Base-by-base conservation (phyloP, 306 rosid species). In the Ceratonia siliqua region DNA sequence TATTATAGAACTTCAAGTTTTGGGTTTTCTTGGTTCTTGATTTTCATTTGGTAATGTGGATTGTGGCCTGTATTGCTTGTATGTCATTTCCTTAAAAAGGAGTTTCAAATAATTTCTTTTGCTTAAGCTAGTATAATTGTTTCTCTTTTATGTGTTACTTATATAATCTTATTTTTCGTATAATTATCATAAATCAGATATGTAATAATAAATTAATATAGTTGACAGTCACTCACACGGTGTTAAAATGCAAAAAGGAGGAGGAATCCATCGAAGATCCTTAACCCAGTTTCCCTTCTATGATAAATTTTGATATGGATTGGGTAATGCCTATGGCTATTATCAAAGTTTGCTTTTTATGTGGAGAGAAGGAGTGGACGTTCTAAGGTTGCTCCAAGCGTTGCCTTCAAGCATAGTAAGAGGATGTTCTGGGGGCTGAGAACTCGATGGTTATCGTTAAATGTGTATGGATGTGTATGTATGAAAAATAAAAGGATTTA, bases 1-100 rank as follows among this genome's bases (percentile, higher is more conserved):
- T 2, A 43, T 67, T 53, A 18, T 33, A 0, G 70, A 49, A 36
- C 61, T 41, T 71, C 62, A 14, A 66, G 50, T 59, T 81, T 72
- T 46, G 27, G 7, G 20, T 57, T 42, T 1, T 46, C 24, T 1
- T 20, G 42, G 3, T 55, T 15, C 10, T 32, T 28, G 2, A 13
- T 36, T 36, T 57, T 17, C 21, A 36, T 61, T 58, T 10, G 28
- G 9, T 2, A 32, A 5, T 30, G n/a, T 17, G 0, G 8, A 4
- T 8, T 21, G 30, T 25, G 0, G 15, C 54, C 22, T 0, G 21
- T 18, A 3, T 17, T 48, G 14, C 2, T 54, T 25, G 13, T 11
- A 11, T 54, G 32, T 24, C 30, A 54, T 10, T 22, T 54, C 54
- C 35, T 54, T 11, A 3, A 17, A 25, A 25, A 21, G 6, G 6